Evolutionary conservation across 139 green algal genomes (phyloP).

Genomic region (Tetradesmus lagerheimii): DNA sequence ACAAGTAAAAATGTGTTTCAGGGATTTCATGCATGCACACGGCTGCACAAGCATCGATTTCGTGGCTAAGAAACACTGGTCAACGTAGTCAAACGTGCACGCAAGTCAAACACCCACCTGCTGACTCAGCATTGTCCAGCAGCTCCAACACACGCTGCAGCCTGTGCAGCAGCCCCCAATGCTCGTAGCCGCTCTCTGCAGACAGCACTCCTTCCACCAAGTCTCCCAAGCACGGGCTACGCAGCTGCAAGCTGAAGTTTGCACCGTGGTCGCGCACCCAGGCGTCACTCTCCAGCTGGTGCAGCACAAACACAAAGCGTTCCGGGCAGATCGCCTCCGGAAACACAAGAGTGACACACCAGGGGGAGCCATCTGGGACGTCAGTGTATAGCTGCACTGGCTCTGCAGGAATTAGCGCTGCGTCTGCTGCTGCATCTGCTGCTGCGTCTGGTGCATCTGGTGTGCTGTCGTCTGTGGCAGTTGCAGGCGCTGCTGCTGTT

Average conservation of each 20-base stretch:
- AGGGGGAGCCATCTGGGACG: not conserved
- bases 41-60: too few relatives aligned
- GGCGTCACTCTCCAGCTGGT: slow-evolving; percentile 56
- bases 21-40: too few relatives aligned
- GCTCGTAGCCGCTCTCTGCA: slow-evolving; percentile 67
- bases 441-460: not conserved
- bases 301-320: slow-evolving; percentile 79
- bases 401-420: too few relatives aligned
- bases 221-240: slow-evolving; percentile 9
- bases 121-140: slow-evolving; percentile 72
- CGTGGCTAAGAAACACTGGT: too few relatives aligned
- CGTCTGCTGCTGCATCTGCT: not conserved
- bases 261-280: slow-evolving; percentile 73
- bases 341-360: slow-evolving; percentile 59
- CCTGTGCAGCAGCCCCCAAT: slow-evolving; percentile 84
- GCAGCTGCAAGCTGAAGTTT: slow-evolving; percentile 46
- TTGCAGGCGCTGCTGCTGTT: not conserved
- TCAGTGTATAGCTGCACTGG: not conserved
- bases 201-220: slow-evolving; percentile 60
- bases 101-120: slow-evolving; percentile 53
- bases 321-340: slow-evolving; percentile 59
- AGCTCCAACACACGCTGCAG: slow-evolving; percentile 78
- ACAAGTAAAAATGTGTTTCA: too few relatives aligned
- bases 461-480: not conserved
- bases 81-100: too few relatives aligned